Evolutionary conservation across 805 yeast species (phyloP).

Genomic region (Monosporozyma servazzii): DNA sequence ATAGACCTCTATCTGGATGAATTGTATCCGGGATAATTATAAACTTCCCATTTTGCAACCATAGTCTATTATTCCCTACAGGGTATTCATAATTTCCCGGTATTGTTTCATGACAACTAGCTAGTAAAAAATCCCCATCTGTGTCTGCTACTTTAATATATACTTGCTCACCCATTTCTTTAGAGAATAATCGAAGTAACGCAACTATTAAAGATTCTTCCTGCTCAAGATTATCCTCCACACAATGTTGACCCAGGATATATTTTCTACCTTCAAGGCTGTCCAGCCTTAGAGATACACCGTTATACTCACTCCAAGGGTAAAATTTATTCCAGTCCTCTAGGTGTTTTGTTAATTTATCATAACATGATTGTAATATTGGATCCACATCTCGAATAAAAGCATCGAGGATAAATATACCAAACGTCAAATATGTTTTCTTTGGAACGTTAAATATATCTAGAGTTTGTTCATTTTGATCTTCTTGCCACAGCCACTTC

Average conservation of each 20-base stretch:
- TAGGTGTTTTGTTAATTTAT: conserved; percentile 6
- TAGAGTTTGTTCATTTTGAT: conserved; percentile 9
- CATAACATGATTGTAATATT: neutral
- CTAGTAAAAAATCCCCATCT: conserved; percentile 48
- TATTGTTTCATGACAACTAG: conserved; percentile 39
- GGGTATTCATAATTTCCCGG: conserved; percentile 40
- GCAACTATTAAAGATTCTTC: conserved; percentile 40
- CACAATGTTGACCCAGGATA: conserved; percentile 28
- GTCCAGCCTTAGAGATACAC: conserved; percentile 16
- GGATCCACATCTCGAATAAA: conserved; percentile 2
- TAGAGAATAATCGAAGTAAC: conserved; percentile 33
- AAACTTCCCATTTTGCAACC: conserved; percentile 40
- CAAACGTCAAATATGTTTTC: conserved; percentile 21
- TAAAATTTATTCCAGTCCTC: conserved; percentile 34
- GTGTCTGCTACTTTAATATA: conserved; percentile 41
- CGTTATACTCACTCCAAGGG: conserved; percentile 35
- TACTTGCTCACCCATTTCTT: conserved; percentile 22
- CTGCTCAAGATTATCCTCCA: conserved; percentile 34
- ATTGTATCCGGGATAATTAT: conserved; percentile 34
- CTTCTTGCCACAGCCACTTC: conserved; percentile 21
- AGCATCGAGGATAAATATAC: conserved; percentile 21
- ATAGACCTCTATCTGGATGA: conserved; percentile 29
- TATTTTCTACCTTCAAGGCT: conserved; percentile 9
- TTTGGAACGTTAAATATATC: conserved; percentile 15
- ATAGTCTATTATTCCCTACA: conserved; percentile 37